Evolutionary conservation across 2,329 filamentous ascomycete species (phyloP), one percentile per base, ranked within the genome.

Genomic region (Biscogniauxia marginata): DNA sequence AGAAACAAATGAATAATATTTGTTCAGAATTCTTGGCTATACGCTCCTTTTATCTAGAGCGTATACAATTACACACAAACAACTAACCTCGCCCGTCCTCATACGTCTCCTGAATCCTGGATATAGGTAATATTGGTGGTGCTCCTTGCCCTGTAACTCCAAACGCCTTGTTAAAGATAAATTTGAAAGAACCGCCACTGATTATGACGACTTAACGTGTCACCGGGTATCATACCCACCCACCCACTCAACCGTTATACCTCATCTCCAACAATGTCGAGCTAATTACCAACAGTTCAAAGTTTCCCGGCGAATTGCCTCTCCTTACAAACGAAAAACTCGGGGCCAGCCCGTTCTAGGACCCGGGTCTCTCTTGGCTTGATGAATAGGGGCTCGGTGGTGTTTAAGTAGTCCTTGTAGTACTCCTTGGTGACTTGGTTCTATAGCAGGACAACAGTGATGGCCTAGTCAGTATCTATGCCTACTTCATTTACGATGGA

Each of bases 391-490:
- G 71, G 67, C 65, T 72, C 68, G 9, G 75, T 77, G 7, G 65
- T 60, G 13, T 65, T 69, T 2, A 75, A 57, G 56, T 77, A 77
- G 19, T 73, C 72, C 46, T 71, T 68, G 57, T 77, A 77, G 55
- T 78, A 77, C 2, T 70, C 63, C 61, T 76, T 77, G 9, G 63
- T 70, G n/a, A 73, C 49, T 68, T 74, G 73, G 13, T 66, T 56
- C 70, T 70, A 56, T 9, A 48, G 30, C 3, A 22, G 13, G 9
- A 3, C 11, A 39, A n/a, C 30, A 6, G n/a, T 16, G 30, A 34
- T 11, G 25, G 7, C 9, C 13, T 39, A 39, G 30, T 39, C 30
- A 11, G 30, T 39, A 9, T 39, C 13, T 30, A 8, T 8, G 8
- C 25, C 8, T 30, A 9, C 6, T 30, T 39, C 30, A 3, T 39